phyloP scores from a whole-genome alignment of 768 basidiomycete species.

The Postia placenta region DNA sequence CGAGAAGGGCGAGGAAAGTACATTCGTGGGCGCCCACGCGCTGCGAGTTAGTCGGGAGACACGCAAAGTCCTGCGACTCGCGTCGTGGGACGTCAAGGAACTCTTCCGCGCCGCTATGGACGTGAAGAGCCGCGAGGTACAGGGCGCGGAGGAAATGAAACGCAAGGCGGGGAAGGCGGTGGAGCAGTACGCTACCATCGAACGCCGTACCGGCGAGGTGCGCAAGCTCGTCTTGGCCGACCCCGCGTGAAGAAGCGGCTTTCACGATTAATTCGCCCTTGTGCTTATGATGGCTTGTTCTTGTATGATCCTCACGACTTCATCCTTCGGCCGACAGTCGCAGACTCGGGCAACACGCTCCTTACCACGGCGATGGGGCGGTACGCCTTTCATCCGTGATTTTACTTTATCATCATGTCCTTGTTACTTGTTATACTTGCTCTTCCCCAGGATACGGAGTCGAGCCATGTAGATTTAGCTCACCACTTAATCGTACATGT shows the following conservation, averaged over 20 bases:
- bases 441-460: background rate
- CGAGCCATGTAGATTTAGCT: background rate
- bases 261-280: too few species aligned
- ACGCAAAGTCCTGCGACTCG: slow-evolving; percentile 86
- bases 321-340: too few species aligned
- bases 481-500: background rate
- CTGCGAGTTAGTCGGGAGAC: slow-evolving; percentile 77
- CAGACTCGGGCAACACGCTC: too few species aligned
- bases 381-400: too few species aligned
- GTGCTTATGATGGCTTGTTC: too few species aligned
- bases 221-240: background rate
- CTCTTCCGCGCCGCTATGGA: slow-evolving; percentile 80
- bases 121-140: slow-evolving; percentile 70
- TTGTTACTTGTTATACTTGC: background rate
- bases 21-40: slow-evolving; percentile 63
- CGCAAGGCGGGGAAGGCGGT: slow-evolving; percentile 63
- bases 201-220: slow-evolving; percentile 38
- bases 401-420: too few species aligned
- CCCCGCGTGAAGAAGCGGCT: background rate
- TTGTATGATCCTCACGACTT: too few species aligned
- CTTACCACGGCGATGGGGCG: too few species aligned
- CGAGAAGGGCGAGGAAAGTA: slow-evolving; percentile 37
- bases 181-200: slow-evolving; percentile 60
- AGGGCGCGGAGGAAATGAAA: slow-evolving; percentile 69
- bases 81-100: slow-evolving; percentile 85